Base-by-base conservation (phyloP, 768 basidiomycete species). In the Amyloporia xantha region DNA sequence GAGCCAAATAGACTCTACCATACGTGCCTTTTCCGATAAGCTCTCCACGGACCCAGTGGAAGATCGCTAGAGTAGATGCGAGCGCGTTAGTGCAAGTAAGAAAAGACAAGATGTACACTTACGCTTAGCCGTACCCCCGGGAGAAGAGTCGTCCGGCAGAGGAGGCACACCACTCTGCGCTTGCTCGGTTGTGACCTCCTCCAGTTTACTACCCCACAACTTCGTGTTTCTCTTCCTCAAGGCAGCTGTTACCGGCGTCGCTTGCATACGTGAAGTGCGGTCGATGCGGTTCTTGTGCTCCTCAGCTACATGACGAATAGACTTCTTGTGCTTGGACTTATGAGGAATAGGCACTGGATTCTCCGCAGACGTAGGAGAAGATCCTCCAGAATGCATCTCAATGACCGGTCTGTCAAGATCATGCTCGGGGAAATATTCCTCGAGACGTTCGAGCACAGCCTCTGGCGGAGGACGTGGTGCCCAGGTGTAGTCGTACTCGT, bases 21-120 rank as follows among this genome's bases (percentile, higher is more conserved):
- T 94, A 99, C 11, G 93, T 94, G 21, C 96, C 96, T 62, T 90
- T 91, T 26, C 96, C 96, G 53, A 99, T 97, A 30, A 98, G 76
- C 67, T 97, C 93, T 45, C 96, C 96, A 59, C 95, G 86, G 33
- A 97, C 90, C 96, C 96, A 98, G 63, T 94, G 95, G 74, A 97
- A 93, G 37, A 93, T 93, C 21, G 82, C 90, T 87, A 60, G 6
- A 26, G 23, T 17, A 38, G 26, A 1, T 37, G 15, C n/a, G 26
- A 53, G 37, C 28, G 36, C 36, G 36, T 41, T 38, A 56, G 40
- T 49, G 25, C 41, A 27, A 25, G 41, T 30, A 33, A 54, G 35
- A 15, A 36, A 47, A 48, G 21, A 44, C 50, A 17, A 43, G 41
- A 45, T 47, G 28, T 57, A 49, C 42, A 76, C 87, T 61, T 66